Percentiles rank a stretch among this genome's conserved stretches.
phyloP scores from a whole-genome alignment of 1,284 basidiomycete species.

The Cutaneotrichosporon spelunceum region DNA sequence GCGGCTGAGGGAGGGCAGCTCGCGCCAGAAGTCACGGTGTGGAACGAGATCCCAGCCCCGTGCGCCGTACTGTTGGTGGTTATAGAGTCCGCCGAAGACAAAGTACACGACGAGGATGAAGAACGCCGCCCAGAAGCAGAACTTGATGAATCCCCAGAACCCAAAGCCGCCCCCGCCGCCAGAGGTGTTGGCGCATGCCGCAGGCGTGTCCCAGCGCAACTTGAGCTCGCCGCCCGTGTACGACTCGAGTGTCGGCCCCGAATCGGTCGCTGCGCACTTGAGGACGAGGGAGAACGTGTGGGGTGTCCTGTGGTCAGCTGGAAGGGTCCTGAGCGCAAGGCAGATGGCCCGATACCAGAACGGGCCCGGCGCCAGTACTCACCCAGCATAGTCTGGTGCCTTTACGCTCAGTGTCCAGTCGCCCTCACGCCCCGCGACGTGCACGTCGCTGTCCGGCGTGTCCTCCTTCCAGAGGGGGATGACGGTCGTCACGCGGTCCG shows the following conservation, averaged over 20 bases:
- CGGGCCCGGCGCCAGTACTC: too few relatives aligned
- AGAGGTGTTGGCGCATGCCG: slow-evolving; percentile 39
- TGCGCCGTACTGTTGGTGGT: slow-evolving; percentile 52
- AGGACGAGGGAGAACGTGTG: slow-evolving; percentile 13
- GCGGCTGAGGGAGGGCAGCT: slow-evolving; percentile 42
- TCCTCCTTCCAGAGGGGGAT: slow-evolving; percentile 45
- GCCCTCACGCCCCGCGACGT: slow-evolving; percentile 28
- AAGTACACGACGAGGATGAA: slow-evolving; percentile 43
- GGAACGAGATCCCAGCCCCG: slow-evolving; percentile 51
- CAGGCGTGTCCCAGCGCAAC: slow-evolving; percentile 43
- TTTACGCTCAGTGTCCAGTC: slow-evolving; percentile 38
- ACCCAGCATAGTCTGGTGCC: slow-evolving; percentile 45
- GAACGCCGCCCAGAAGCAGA: slow-evolving; percentile 43
- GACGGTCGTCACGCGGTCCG: slow-evolving; percentile 45
- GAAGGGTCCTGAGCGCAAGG: too few relatives aligned
- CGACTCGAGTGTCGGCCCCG: slow-evolving; percentile 19
- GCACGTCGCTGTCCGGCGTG: slow-evolving; percentile 31
- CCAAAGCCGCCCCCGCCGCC: slow-evolving; percentile 22
- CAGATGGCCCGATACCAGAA: too few relatives aligned
- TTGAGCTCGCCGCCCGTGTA: slow-evolving; percentile 39
- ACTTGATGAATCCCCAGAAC: slow-evolving; percentile 32
- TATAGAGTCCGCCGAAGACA: slow-evolving; percentile 51
- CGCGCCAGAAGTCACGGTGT: slow-evolving; percentile 53
- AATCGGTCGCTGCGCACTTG: slow-evolving; percentile 21
- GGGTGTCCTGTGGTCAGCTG: slow-evolving; percentile 9